A percentile compares a stretch with the other conserved stretches of the same genome.
Conservation (phyloP, 2,329 filamentous ascomycete genomes). For the Leptodontidium sp. region DNA sequence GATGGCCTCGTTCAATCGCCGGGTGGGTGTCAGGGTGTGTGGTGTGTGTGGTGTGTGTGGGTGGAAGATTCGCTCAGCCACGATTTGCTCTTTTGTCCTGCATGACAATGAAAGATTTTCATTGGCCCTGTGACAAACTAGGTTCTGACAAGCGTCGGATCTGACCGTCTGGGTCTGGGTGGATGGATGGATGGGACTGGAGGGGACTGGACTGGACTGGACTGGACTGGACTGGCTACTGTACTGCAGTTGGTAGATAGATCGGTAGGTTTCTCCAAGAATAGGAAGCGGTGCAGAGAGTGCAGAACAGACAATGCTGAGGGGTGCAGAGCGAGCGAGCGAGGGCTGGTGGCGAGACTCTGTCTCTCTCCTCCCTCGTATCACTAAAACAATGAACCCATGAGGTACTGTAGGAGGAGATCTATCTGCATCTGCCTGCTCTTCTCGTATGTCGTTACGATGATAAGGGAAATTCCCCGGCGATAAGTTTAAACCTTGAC, state of each 20-base stretch:
- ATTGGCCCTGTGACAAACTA: constrained; percentile 11
- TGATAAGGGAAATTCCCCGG: constrained; percentile 8
- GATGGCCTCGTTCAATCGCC: constrained; percentile 2
- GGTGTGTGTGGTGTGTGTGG: not conserved
- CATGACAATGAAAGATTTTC: constrained; percentile 13
- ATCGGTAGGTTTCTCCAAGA: not conserved
- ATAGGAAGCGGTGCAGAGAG: constrained; percentile 3
- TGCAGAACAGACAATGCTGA: no score
- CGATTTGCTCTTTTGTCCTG: not conserved
- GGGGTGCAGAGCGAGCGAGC: no score
- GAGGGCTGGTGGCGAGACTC: no score
- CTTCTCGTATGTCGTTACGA: not conserved
- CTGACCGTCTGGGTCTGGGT: constrained; percentile 8
- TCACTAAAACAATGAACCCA: no score
- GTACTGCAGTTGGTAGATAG: not conserved
- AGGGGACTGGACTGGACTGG: not conserved
- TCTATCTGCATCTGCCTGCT: not conserved
- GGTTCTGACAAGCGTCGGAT: constrained; percentile 17
- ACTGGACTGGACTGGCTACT: not conserved
- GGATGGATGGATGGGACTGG: not conserved
- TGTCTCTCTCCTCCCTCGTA: not conserved
- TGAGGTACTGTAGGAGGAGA: no score
- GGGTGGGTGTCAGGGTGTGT: not conserved
- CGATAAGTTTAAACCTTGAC: constrained; percentile 10
- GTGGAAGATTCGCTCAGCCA: not conserved